phyloP scores from a whole-genome alignment of 1,139 yeast species.

The Debaryomyces nepalensis region DNA sequence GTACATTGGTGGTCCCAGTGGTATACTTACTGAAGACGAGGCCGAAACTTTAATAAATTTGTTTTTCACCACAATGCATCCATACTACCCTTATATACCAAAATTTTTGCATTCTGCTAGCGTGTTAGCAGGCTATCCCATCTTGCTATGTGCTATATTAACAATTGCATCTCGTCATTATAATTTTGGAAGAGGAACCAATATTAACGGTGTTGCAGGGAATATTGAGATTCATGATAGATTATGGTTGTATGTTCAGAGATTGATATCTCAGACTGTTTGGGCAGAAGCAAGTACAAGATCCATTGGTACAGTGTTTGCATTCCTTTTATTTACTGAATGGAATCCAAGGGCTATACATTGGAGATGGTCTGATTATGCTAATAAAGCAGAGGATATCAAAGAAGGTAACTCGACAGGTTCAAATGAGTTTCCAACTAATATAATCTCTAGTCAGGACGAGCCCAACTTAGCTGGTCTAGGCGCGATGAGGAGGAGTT shows the following conservation, averaged over 20 bases:
- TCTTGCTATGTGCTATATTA: slow-evolving; percentile 75
- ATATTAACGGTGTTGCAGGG: slow-evolving; percentile 40
- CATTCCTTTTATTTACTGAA: slow-evolving; percentile 85
- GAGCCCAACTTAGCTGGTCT: slow-evolving; percentile 70
- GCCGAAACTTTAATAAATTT: slow-evolving; percentile 65
- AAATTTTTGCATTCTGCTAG: slow-evolving; percentile 68
- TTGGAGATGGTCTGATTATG: slow-evolving; percentile 87
- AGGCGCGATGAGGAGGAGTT: slow-evolving; percentile 85
- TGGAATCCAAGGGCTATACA: slow-evolving; percentile 97
- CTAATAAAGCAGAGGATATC: slow-evolving; percentile 57
- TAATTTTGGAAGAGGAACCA: slow-evolving; percentile 43
- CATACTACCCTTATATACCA: slow-evolving; percentile 88
- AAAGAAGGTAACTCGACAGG: slow-evolving; percentile 23
- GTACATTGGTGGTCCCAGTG: slow-evolving; percentile 61
- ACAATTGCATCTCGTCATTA: slow-evolving; percentile 82
- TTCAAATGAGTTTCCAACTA: slow-evolving; percentile 15
- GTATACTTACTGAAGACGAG: slow-evolving; percentile 68
- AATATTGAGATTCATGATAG: slow-evolving; percentile 73
- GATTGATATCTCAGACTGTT: slow-evolving; percentile 80
- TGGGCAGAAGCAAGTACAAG: slow-evolving; percentile 95
- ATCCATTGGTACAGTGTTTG: slow-evolving; percentile 83
- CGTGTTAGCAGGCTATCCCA: slow-evolving; percentile 76
- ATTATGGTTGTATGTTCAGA: slow-evolving; percentile 83
- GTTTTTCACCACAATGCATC: slow-evolving; percentile 82
- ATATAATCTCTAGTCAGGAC: slow-evolving; percentile 17